Conservation (phyloP, 2,329 filamentous ascomycete species). For the Xenoacremonium recifei region DNA sequence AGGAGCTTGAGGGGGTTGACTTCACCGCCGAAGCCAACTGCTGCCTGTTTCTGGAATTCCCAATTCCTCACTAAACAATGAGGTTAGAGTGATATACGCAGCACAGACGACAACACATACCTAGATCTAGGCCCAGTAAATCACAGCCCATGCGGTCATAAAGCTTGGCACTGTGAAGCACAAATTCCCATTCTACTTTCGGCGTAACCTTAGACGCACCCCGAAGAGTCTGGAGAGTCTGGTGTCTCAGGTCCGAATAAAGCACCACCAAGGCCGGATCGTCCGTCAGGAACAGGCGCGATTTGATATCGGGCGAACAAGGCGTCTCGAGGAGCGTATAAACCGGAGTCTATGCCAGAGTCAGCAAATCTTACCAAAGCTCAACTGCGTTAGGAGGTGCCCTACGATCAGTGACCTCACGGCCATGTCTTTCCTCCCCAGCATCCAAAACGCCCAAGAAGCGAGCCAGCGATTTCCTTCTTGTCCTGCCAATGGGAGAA, state of each 20-base stretch:
- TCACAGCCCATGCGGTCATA: constrained; percentile 95
- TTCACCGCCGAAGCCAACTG: constrained; percentile 40
- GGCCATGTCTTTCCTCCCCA: constrained; percentile 77
- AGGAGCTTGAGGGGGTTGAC: constrained; percentile 68
- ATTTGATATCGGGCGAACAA: constrained; percentile 66
- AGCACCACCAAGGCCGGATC: constrained; percentile 86
- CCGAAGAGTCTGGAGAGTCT: constrained; percentile 77
- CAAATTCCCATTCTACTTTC: constrained; percentile 82
- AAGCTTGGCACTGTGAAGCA: constrained; percentile 78
- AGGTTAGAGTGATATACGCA: too few relatives aligned
- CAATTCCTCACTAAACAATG: constrained; percentile 72
- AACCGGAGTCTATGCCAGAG: constrained; percentile 63
- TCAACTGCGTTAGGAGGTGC: constrained; percentile 7
- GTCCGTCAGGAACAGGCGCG: constrained; percentile 81
- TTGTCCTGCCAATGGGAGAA: constrained; percentile 73
- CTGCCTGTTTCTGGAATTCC: constrained; percentile 66
- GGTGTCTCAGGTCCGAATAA: constrained; percentile 81
- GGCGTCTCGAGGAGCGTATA: constrained; percentile 70
- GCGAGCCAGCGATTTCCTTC: constrained; percentile 92
- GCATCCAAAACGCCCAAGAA: constrained; percentile 94
- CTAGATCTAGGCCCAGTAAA: constrained; percentile 79
- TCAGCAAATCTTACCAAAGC: constrained; percentile 4
- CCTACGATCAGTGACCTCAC: constrained; percentile 79
- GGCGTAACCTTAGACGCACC: constrained; percentile 82
- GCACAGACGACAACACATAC: constrained; percentile 44